Conservation (phyloP, 805 yeast genomes). For the Lipomyces mesembrius region DNA sequence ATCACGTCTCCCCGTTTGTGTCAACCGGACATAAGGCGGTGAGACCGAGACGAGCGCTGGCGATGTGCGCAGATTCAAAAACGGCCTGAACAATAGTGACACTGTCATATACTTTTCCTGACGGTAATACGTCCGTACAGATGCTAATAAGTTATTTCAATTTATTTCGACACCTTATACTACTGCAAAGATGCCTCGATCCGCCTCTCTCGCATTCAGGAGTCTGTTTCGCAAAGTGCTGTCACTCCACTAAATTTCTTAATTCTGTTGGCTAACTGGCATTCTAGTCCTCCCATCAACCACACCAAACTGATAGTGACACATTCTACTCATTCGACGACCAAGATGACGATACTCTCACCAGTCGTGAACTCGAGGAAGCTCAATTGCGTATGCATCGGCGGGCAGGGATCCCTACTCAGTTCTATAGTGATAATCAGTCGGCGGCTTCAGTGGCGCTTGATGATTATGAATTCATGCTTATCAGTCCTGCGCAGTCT, state of each 20-base stretch:
- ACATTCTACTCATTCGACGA: constrained; percentile 2
- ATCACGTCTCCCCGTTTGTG: no score
- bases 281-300: not conserved
- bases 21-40: no score
- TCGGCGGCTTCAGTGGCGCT: not conserved
- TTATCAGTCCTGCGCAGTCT: not conserved
- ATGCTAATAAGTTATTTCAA: no score
- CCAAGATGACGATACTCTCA: not conserved
- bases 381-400: constrained; percentile 3
- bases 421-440: not conserved
- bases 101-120: no score
- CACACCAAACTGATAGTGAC: not conserved
- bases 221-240: not conserved
- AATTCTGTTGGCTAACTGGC: not conserved
- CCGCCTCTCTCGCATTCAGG: not conserved
- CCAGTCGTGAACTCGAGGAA: not conserved
- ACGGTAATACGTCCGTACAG: no score
- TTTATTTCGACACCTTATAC: not conserved
- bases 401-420: not conserved
- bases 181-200: constrained; percentile 1
- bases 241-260: not conserved
- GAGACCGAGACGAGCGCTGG: no score
- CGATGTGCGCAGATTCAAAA: no score
- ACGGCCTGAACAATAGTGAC: no score
- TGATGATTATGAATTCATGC: not conserved